phyloP scores from a whole-genome alignment of 441 rosid genomes.

The Gossypium lobatum region DNA sequence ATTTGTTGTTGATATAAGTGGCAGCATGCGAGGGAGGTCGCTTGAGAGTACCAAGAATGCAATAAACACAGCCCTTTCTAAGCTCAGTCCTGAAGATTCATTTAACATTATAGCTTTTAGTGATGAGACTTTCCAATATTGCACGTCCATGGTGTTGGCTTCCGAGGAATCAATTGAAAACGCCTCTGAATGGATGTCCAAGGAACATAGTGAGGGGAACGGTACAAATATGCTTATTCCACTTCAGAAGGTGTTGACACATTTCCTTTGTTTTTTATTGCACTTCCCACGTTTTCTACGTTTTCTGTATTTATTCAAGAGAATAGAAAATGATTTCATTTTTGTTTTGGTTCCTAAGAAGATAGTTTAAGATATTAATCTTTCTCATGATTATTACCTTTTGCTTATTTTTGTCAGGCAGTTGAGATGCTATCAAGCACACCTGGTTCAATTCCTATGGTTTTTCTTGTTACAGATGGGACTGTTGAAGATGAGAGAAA shows the following conservation, averaged over 20 bases:
- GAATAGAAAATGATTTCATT: background rate
- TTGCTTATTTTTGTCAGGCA: constrained; percentile 49
- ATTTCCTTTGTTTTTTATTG: background rate
- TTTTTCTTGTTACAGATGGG: constrained; percentile 77
- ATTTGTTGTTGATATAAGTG: constrained; percentile 88
- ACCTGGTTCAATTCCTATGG: constrained; percentile 52
- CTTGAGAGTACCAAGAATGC: constrained; percentile 68
- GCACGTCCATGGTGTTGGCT: constrained; percentile 65
- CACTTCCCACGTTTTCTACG: background rate
- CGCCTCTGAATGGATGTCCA: constrained; percentile 68
- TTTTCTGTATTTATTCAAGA: background rate
- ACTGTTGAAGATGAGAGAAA: constrained; percentile 78
- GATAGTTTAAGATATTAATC: background rate
- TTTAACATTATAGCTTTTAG: constrained; percentile 85
- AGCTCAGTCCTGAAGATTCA: constrained; percentile 65
- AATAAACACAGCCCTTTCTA: constrained; percentile 44
- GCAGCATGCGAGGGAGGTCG: constrained; percentile 81
- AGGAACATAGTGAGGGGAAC: constrained; percentile 59
- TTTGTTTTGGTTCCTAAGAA: background rate
- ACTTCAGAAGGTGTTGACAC: constrained; percentile 54
- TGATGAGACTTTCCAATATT: constrained; percentile 61
- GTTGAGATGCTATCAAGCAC: constrained; percentile 62
- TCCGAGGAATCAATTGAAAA: constrained; percentile 54
- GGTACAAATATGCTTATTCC: constrained; percentile 74
- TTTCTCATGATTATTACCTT: background rate